phyloP scores from a whole-genome alignment of 208 protist genomes.

The Trypanosoma scelopori region DNA sequence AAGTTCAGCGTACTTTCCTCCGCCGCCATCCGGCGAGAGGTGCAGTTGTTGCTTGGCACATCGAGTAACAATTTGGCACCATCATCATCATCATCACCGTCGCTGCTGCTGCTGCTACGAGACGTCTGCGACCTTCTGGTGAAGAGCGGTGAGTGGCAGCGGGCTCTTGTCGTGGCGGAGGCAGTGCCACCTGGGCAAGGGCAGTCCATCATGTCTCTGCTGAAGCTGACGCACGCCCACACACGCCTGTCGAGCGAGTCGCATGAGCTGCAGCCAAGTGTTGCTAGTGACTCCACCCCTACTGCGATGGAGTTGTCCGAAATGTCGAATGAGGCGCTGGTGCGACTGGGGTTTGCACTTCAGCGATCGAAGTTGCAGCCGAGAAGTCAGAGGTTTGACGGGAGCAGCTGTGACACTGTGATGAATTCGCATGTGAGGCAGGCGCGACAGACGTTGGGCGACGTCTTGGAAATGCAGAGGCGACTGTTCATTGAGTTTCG shows the following conservation, averaged over 20 bases:
- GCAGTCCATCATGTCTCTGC: constrained; percentile 6
- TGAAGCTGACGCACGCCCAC: background rate
- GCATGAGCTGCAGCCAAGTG: background rate
- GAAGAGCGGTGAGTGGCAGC: constrained; percentile 28
- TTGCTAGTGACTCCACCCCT: background rate
- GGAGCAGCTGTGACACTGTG: background rate
- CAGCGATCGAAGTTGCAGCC: constrained; percentile 9
- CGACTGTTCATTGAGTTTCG: constrained; percentile 29
- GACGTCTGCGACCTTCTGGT: constrained; percentile 22
- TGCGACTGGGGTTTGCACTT: constrained; percentile 35
- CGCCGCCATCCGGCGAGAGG: constrained; percentile 23
- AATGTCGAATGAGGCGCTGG: constrained; percentile 27
- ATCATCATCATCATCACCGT: background rate
- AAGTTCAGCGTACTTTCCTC: constrained; percentile 24
- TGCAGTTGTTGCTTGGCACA: constrained; percentile 13
- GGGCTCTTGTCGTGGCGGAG: constrained; percentile 14
- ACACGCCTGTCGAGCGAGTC: background rate
- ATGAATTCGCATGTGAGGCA: constrained; percentile 30
- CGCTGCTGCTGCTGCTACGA: constrained; percentile 1
- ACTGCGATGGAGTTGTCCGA: constrained; percentile 13
- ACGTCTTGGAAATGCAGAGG: constrained; percentile 12
- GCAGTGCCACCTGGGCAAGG: constrained; percentile 16
- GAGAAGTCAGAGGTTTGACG: background rate
- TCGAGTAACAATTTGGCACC: background rate
- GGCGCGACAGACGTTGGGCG: constrained; percentile 2